phyloP scores from a whole-genome alignment of 441 rosid genomes.

The Raphanus hybrid region DNA sequence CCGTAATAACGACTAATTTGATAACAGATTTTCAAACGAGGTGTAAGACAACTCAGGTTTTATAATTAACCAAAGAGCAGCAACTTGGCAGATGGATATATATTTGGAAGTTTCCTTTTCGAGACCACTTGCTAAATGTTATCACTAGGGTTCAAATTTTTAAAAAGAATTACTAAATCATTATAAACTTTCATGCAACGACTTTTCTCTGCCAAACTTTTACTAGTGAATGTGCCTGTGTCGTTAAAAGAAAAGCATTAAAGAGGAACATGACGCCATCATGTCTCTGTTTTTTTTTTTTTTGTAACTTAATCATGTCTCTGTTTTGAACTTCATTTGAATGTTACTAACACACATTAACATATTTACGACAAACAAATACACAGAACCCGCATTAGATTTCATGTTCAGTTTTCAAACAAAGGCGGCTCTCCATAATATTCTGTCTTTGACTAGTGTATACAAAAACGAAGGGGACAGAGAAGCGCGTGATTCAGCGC shows the following conservation, averaged over 20 bases:
- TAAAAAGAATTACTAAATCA: too few relatives aligned
- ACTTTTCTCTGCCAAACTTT: background rate
- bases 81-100: background rate
- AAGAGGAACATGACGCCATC: background rate
- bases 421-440: background rate
- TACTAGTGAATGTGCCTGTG: background rate
- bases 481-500: conserved; percentile 34
- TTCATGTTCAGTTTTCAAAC: background rate
- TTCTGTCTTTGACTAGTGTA: background rate
- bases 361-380: background rate
- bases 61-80: background rate
- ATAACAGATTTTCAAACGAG: background rate
- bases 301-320: too few relatives aligned
- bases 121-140: background rate
- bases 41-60: background rate
- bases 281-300: background rate
- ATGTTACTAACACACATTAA: background rate
- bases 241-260: conserved; percentile 7
- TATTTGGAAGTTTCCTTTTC: background rate
- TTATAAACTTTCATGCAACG: background rate
- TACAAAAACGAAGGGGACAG: background rate
- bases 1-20: background rate
- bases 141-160: background rate
- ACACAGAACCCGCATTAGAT: background rate
- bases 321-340: background rate